Conservation (phyloP, 1,139 yeast species). For the Yamadazyma conglobata region DNA sequence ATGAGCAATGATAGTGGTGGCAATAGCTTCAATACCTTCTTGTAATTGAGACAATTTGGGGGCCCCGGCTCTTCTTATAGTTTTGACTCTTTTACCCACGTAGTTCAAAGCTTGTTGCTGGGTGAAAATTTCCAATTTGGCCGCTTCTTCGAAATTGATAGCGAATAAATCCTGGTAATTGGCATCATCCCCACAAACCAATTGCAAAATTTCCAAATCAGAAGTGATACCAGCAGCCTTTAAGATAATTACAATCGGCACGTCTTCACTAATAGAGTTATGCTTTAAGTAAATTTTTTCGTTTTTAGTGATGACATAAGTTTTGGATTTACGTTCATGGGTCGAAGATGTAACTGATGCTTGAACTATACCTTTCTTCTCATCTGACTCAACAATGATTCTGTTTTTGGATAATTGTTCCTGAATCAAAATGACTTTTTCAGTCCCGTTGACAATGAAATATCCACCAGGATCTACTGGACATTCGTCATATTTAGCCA, state of each 20-base stretch:
- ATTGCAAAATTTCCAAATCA: conserved; percentile 88
- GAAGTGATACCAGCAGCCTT: conserved; percentile 96
- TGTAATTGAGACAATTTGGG: conserved; percentile 78
- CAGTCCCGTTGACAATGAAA: conserved; percentile 96
- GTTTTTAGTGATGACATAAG: conserved; percentile 90
- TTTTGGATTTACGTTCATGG: conserved; percentile 95
- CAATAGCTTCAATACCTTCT: conserved; percentile 97
- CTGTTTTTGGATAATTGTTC: conserved; percentile 96
- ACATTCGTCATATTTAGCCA: conserved; percentile 91
- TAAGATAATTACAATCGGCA: conserved; percentile 87
- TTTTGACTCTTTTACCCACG: conserved; percentile 87
- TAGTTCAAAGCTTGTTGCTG: conserved; percentile 93
- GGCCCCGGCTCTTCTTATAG: conserved; percentile 80
- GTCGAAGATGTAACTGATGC: conserved; percentile 98
- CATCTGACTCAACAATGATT: conserved; percentile 96
- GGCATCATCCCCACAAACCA: conserved; percentile 88
- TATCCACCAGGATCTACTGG: conserved; percentile 99
- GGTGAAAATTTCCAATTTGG: conserved; percentile 79
- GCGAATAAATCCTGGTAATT: conserved; percentile 89
- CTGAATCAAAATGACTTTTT: conserved; percentile 92
- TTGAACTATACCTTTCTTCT: conserved; percentile 88
- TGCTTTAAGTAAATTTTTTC: conserved; percentile 88
- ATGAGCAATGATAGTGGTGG: conserved; percentile 95
- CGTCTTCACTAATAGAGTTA: conserved; percentile 90
- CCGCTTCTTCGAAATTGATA: conserved; percentile 91